These are phyloP conservation scores for Aspergillus diversus DNA, from an alignment of 495 filamentous ascomycete species.

Conservation along the genomic window DNA sequence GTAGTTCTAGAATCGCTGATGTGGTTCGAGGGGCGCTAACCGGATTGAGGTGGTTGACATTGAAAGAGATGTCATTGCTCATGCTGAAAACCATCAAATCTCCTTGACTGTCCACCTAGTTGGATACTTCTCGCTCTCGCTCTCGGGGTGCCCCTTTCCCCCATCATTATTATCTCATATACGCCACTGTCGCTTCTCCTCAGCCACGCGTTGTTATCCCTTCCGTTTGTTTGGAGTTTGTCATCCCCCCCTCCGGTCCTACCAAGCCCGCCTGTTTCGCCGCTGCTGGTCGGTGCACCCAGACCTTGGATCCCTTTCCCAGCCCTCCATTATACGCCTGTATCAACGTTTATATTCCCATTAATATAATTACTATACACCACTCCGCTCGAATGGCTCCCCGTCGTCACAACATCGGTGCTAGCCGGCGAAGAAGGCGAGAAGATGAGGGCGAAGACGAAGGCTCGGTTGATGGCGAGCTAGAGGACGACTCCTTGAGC, in stretches of 20 bases:
- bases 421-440: conserved; percentile 70
- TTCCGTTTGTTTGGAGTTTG: conserved; percentile 18
- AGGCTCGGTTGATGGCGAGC: conserved; percentile 63
- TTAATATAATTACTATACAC: background rate
- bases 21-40: conserved; percentile 31
- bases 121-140: conserved; percentile 19
- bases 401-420: conserved; percentile 72
- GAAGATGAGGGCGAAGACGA: conserved; percentile 82
- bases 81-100: conserved; percentile 32
- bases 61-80: conserved; percentile 34
- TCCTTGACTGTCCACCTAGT: conserved; percentile 17
- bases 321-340: background rate
- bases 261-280: conserved; percentile 23
- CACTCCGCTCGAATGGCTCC: conserved; percentile 54
- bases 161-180: conserved; percentile 12
- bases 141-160: conserved; percentile 22
- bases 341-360: background rate
- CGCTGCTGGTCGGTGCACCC: conserved; percentile 30
- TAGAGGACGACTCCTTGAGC: conserved; percentile 82
- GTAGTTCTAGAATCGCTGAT: conserved; percentile 33
- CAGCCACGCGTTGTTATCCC: conserved; percentile 15
- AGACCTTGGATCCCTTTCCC: conserved; percentile 13
- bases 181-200: conserved; percentile 3
- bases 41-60: conserved; percentile 35
- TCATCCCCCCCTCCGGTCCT: conserved; percentile 23